Evolutionary conservation across 495 filamentous ascomycete species (phyloP).

Genomic region (Filosporella fistucella): DNA sequence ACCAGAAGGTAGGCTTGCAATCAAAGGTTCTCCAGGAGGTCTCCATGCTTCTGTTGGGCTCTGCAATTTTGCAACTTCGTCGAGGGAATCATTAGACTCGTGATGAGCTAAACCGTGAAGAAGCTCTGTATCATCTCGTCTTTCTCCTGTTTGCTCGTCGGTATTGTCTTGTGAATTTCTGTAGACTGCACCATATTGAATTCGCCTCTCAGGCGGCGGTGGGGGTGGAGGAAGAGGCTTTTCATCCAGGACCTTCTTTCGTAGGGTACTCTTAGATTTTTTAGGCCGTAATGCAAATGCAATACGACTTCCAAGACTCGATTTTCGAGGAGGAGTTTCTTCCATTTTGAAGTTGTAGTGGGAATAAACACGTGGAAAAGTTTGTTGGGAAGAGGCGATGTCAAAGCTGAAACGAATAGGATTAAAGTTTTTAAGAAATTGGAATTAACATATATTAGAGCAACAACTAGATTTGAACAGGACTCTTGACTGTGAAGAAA

Average conservation of each 20-base stretch:
- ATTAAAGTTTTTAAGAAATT: too few relatives aligned
- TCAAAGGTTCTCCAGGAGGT: conserved; percentile 36
- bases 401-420: too few relatives aligned
- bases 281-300: conserved; percentile 4
- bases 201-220: neutral
- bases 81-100: conserved; percentile 29
- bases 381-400: too few relatives aligned
- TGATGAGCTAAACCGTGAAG: conserved; percentile 41
- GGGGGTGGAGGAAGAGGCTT: neutral
- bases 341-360: too few relatives aligned
- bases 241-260: neutral
- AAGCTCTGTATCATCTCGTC: conserved; percentile 41
- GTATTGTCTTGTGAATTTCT: conserved; percentile 8
- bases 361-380: too few relatives aligned
- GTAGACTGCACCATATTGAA: conserved; percentile 7
- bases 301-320: conserved; percentile 3
- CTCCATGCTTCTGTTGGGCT: conserved; percentile 23
- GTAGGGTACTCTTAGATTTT: neutral
- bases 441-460: too few relatives aligned
- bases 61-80: conserved; percentile 21
- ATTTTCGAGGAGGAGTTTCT: neutral
- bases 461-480: too few relatives aligned
- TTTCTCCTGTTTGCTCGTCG: conserved; percentile 45
- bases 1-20: conserved; percentile 37
- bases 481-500: too few relatives aligned